Base-by-base conservation (phyloP, 2,329 filamentous ascomycete genomes). In the Fusarium agapanthi region DNA sequence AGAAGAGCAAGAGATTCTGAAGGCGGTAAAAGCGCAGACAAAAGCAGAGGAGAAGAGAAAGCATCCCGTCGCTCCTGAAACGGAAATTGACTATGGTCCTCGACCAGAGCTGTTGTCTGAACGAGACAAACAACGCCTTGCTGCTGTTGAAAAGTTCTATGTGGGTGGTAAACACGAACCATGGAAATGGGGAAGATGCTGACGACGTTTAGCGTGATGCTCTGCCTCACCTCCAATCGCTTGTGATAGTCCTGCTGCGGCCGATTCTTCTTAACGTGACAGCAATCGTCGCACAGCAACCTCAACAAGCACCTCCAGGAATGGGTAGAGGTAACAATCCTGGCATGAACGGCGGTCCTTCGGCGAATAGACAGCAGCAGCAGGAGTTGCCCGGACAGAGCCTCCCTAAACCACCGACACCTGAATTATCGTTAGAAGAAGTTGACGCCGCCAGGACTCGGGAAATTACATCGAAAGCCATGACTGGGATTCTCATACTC, bases 201-300 rank as follows among this genome's bases (percentile, higher is more conserved):
- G 53, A 66, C 60, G 41, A 8, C 8, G 13, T 28, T 30, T 75
- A 97, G 93, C 87, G 88, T 78, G 87, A 92, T 70, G 90, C 93
- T 2, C 84, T 99, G 57, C 94, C 95, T 3, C 91, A 97, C 80
- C 84, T 99, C 22, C 96, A 98, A 80, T 98, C 95, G 3, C 85
- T 98, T 20, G 92, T 97, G 8, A 97, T 98, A 75, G 95, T 98
- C 9, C 87, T 98, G 43, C 88, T 98, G 73, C 97, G 96, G 80
- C 93, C 95, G 20, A 92, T 98, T 45, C 84, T 98, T 67, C 88
- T 92, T 41, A 97, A 97, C 78, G 94, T 98, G 51, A 96, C 94
- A 34, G 92, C 94, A n/a, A 88, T 96, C 63, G 91, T 95, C 59
- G 85, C 90, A 18, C 89, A 91, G 76, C 83, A 90, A 72, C 84